These are phyloP conservation scores for Metroxylon sagu DNA, from an alignment of 176 grass and related monocot species.

Conservation along the genomic window DNA sequence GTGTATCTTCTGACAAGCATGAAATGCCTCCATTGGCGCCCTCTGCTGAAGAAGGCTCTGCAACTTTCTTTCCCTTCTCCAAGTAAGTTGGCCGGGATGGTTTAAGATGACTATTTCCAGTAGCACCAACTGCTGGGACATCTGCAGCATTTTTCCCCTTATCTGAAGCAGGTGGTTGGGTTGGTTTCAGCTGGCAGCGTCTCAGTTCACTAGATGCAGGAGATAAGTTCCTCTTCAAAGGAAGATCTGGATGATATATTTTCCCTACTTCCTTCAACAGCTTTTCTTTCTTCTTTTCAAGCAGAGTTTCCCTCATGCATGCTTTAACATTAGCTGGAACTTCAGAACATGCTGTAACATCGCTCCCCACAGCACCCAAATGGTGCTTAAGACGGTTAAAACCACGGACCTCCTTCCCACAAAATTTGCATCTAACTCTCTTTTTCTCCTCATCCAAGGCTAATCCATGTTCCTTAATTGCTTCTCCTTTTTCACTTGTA, in stretches of 20 bases:
- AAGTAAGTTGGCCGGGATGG: neutral
- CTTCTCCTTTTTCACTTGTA: neutral
- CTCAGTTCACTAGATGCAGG: slow-evolving; percentile 4
- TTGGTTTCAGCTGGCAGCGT: neutral
- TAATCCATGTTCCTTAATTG: slow-evolving; percentile 28
- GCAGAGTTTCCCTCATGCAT: slow-evolving; percentile 4
- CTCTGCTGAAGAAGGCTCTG: neutral
- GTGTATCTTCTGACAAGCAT: slow-evolving; percentile 8
- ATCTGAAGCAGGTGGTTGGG: neutral
- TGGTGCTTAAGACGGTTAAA: slow-evolving; percentile 35
- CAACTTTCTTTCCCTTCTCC: neutral
- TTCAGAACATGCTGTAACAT: slow-evolving; percentile 23
- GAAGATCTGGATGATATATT: slow-evolving; percentile 20
- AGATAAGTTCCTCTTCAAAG: slow-evolving; percentile 13
- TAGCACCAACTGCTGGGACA: neutral
- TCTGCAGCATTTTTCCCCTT: neutral
- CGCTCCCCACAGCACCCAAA: slow-evolving; percentile 16
- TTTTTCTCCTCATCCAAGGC: slow-evolving; percentile 15
- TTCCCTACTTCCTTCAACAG: slow-evolving; percentile 13
- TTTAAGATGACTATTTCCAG: neutral
- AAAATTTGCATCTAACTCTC: slow-evolving; percentile 36
- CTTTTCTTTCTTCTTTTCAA: slow-evolving; percentile 26
- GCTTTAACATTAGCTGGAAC: slow-evolving; percentile 19
- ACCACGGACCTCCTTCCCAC: slow-evolving; percentile 21
- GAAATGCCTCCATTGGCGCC: neutral